Percentiles rank a stretch among this genome's conserved stretches.
Evolutionary conservation across 2,329 filamentous ascomycete species (phyloP).

Genomic region (Colletotrichum spaethianum): DNA sequence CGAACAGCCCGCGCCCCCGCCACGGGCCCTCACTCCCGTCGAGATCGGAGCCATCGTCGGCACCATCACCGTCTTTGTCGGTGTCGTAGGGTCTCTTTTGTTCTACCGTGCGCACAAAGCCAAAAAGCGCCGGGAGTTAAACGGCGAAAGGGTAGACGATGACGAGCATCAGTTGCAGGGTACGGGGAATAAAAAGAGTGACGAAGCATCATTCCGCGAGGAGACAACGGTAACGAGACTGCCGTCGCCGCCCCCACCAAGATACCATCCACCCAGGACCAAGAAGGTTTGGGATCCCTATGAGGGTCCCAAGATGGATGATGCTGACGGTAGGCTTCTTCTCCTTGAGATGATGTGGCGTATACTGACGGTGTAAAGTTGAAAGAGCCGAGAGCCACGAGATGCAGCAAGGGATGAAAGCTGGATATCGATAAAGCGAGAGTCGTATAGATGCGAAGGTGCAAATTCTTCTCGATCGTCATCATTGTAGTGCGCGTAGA

Average conservation of each 20-base stretch:
- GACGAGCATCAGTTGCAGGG: slow-evolving; percentile 16
- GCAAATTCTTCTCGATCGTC: neutral
- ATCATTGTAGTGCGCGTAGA: neutral
- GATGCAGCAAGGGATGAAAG: slow-evolving; percentile 6
- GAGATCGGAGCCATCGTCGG: slow-evolving; percentile 49
- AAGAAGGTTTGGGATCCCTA: slow-evolving; percentile 26
- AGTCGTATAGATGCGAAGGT: neutral
- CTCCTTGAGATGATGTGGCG: no score
- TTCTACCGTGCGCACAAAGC: slow-evolving; percentile 41
- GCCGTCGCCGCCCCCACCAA: neutral
- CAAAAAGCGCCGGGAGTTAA: slow-evolving; percentile 24
- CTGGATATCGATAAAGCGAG: neutral
- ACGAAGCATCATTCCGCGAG: slow-evolving; percentile 7
- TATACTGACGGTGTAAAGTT: neutral
- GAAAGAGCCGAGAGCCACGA: slow-evolving; percentile 28
- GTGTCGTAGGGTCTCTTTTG: slow-evolving; percentile 45
- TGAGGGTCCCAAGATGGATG: slow-evolving; percentile 1
- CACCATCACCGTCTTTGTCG: slow-evolving; percentile 44
- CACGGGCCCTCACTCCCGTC: slow-evolving; percentile 43
- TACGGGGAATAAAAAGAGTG: slow-evolving; percentile 13
- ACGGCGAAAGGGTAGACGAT: slow-evolving; percentile 4
- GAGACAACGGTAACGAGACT: slow-evolving; percentile 1
- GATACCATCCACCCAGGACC: slow-evolving; percentile 1
- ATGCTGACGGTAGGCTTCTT: slow-evolving; percentile 10
- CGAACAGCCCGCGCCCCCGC: slow-evolving; percentile 32